phyloP scores from a whole-genome alignment of 2,329 filamentous ascomycete species.

The Xylaria sp. region DNA sequence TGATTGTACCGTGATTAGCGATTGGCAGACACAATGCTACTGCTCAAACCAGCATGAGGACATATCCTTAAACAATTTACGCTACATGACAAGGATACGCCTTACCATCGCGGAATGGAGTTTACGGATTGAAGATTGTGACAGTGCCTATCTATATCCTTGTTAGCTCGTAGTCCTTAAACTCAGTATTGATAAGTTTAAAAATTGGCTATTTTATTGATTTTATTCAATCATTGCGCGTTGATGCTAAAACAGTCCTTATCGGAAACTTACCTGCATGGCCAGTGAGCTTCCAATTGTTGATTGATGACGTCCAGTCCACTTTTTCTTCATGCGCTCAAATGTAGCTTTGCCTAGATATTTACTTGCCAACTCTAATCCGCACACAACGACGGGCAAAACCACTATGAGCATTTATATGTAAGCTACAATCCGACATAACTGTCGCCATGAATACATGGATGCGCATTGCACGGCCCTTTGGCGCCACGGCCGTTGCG shows the following conservation, averaged over 20 bases:
- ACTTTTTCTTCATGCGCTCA: constrained; percentile 35
- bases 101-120: constrained; percentile 1
- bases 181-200: neutral
- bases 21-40: constrained; percentile 15
- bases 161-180: neutral
- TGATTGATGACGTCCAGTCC: constrained; percentile 42
- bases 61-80: neutral
- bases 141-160: neutral
- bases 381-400: constrained; percentile 3
- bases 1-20: constrained; percentile 22
- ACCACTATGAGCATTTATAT: constrained; percentile 22
- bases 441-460: constrained; percentile 40
- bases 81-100: constrained; percentile 8
- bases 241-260: neutral
- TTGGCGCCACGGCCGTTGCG: constrained; percentile 28
- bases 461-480: constrained; percentile 36
- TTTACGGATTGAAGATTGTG: neutral
- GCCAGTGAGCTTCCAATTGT: constrained; percentile 12
- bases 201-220: neutral
- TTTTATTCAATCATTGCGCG: neutral
- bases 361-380: constrained; percentile 20
- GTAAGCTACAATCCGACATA: constrained; percentile 14
- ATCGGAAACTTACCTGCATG: neutral
- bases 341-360: constrained; percentile 21
- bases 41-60: constrained; percentile 10